A percentile compares a stretch with the other conserved stretches of the same genome.
Evolutionary conservation across 345 rosid genomes (phyloP).

Genomic region (Citrus mangshanensis): DNA sequence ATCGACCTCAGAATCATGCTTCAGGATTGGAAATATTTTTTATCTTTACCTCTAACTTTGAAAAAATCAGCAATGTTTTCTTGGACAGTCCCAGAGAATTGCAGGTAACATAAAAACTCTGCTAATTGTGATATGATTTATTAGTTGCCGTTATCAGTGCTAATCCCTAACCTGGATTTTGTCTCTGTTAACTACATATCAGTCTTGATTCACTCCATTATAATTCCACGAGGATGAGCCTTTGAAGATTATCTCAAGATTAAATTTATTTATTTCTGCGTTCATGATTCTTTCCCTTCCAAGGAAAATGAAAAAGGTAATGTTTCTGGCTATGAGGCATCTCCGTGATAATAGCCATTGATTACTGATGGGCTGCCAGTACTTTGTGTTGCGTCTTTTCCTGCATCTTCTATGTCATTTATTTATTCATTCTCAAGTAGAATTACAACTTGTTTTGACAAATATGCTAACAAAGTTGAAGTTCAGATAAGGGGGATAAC

Average conservation of each 20-base stretch:
- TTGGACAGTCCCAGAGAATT: slow-evolving; percentile 79
- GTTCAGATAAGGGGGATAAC: background rate
- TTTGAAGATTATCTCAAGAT: slow-evolving; percentile 17
- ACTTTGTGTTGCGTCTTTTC: background rate
- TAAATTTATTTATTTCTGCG: slow-evolving; percentile 12
- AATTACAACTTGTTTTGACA: background rate
- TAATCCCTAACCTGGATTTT: slow-evolving; percentile 1
- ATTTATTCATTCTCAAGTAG: background rate
- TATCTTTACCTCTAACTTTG: slow-evolving; percentile 52
- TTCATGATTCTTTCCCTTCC: background rate
- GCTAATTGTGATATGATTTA: background rate
- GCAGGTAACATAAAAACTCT: slow-evolving; percentile 50
- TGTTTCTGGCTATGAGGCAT: slow-evolving; percentile 10
- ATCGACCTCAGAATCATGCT: slow-evolving; percentile 75
- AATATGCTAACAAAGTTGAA: background rate
- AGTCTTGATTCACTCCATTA: slow-evolving; percentile 49
- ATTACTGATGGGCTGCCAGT: background rate
- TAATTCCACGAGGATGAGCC: slow-evolving; percentile 17
- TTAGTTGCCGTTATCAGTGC: background rate
- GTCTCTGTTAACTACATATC: slow-evolving; percentile 5
- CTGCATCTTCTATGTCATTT: background rate
- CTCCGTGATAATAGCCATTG: background rate
- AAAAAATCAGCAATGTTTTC: slow-evolving; percentile 38
- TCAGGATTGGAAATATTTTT: slow-evolving; percentile 66
- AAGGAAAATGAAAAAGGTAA: slow-evolving; percentile 12